phyloP scores from a whole-genome alignment of 176 grass and related monocot species.

The Raddia distichophylla region DNA sequence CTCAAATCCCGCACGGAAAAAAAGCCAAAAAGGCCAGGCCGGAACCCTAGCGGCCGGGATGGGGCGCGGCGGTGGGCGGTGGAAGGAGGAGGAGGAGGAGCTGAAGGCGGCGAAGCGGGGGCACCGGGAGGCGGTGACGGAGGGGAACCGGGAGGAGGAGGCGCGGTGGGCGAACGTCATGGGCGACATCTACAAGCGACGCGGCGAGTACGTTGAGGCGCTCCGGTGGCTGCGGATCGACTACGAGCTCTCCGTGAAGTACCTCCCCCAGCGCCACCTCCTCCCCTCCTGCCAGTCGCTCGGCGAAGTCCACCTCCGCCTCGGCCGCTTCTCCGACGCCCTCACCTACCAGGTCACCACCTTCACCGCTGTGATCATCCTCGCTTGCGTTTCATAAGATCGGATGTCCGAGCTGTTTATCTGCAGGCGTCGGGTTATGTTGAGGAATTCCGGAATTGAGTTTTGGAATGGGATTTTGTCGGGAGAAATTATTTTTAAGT shows the following conservation, averaged over 20 bases:
- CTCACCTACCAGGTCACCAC: conserved; percentile 71
- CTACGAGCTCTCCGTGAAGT: conserved; percentile 75
- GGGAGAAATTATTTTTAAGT: neutral
- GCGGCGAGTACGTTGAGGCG: conserved; percentile 84
- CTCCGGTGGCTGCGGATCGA: conserved; percentile 72
- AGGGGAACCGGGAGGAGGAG: conserved; percentile 79
- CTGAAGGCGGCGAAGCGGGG: conserved; percentile 63
- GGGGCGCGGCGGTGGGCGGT: conserved; percentile 31
- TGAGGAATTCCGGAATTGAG: neutral
- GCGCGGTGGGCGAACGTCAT: conserved; percentile 89
- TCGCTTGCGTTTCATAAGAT: neutral
- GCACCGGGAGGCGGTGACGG: conserved; percentile 60
- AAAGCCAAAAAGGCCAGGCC: neutral
- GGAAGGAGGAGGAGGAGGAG: conserved; percentile 68
- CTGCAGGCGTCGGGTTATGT: neutral
- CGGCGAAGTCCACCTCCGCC: conserved; percentile 85
- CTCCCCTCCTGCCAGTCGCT: conserved; percentile 84
- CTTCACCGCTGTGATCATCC: neutral
- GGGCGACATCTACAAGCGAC: conserved; percentile 83
- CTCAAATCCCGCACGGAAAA: neutral
- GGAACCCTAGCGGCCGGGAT: conserved; percentile 45
- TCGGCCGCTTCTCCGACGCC: conserved; percentile 61
- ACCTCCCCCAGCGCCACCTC: conserved; percentile 81
- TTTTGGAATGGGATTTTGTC: neutral
- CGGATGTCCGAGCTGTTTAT: neutral